These are phyloP conservation scores for Alloteropsis semialata DNA, from an alignment of 176 grass and related monocot genomes.

Conservation along the genomic window DNA sequence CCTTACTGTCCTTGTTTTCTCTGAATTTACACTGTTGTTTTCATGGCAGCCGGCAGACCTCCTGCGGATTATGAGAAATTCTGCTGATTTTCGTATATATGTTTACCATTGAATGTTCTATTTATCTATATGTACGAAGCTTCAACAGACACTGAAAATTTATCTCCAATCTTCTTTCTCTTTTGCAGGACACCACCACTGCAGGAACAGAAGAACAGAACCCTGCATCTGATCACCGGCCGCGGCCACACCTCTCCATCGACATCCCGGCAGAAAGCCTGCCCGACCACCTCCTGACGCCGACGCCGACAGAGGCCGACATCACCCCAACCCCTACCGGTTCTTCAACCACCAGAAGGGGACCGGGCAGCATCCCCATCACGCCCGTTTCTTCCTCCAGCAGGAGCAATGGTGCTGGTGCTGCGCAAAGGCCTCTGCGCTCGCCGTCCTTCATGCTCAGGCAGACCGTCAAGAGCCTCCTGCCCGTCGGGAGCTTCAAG, in stretches of 20 bases:
- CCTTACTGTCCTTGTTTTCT: too few species aligned
- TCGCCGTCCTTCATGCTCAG: conserved; percentile 54
- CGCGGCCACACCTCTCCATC: conserved; percentile 57
- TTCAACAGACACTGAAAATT: neutral
- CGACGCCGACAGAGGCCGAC: conserved; percentile 26
- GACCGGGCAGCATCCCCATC: conserved; percentile 11
- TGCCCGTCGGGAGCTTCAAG: conserved; percentile 67
- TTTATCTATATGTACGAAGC: too few species aligned
- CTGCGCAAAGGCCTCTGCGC: conserved; percentile 21
- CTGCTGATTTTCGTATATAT: too few species aligned
- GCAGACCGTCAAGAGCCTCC: conserved; percentile 49
- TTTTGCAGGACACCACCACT: neutral
- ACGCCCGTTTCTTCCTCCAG: conserved; percentile 25
- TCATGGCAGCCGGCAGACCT: too few species aligned
- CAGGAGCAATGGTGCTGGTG: neutral
- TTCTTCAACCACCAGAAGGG: conserved; percentile 5
- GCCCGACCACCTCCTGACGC: neutral
- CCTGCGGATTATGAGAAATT: too few species aligned
- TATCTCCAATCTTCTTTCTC: neutral
- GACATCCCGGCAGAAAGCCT: conserved; percentile 50
- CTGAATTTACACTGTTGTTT: too few species aligned
- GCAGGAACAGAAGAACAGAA: too few species aligned
- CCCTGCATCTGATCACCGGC: neutral
- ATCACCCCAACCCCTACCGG: conserved; percentile 3
- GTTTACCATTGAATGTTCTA: too few species aligned